These are phyloP conservation scores for Epichloe sibirici DNA, from an alignment of 2,329 filamentous ascomycete species.

Conservation along the genomic window DNA sequence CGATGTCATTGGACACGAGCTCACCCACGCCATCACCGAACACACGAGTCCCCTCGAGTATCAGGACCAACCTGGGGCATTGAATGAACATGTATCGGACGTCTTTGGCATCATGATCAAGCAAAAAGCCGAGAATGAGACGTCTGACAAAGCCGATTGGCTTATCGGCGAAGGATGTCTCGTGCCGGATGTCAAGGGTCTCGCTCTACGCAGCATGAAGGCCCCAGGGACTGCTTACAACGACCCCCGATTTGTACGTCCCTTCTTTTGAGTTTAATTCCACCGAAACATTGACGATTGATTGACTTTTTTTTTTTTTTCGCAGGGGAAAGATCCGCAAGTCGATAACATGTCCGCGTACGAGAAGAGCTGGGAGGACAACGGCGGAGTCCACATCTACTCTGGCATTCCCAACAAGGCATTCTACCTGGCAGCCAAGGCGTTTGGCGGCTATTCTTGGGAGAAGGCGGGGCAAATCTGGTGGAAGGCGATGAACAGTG, in stretches of 20 bases:
- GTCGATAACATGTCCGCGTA: slow-evolving; percentile 34
- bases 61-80: slow-evolving; percentile 36
- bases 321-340: slow-evolving; percentile 39
- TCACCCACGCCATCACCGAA: slow-evolving; percentile 43
- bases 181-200: slow-evolving; percentile 35
- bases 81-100: slow-evolving; percentile 46
- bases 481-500: slow-evolving; percentile 36
- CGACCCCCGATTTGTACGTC: slow-evolving; percentile 36
- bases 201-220: slow-evolving; percentile 42
- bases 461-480: slow-evolving; percentile 41
- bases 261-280: not conserved
- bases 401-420: slow-evolving; percentile 47
- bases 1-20: slow-evolving; percentile 45
- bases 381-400: slow-evolving; percentile 42
- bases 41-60: slow-evolving; percentile 38
- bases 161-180: slow-evolving; percentile 41
- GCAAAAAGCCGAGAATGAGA: slow-evolving; percentile 35
- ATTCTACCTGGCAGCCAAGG: slow-evolving; percentile 36
- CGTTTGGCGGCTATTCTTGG: slow-evolving; percentile 41
- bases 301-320: not conserved
- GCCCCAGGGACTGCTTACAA: slow-evolving; percentile 39
- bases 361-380: slow-evolving; percentile 28
- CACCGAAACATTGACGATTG: too few species aligned
- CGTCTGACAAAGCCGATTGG: slow-evolving; percentile 37
- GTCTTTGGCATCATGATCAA: slow-evolving; percentile 46